phyloP scores from a whole-genome alignment of 257 asterid genomes.

The Verbascum thapsus region DNA sequence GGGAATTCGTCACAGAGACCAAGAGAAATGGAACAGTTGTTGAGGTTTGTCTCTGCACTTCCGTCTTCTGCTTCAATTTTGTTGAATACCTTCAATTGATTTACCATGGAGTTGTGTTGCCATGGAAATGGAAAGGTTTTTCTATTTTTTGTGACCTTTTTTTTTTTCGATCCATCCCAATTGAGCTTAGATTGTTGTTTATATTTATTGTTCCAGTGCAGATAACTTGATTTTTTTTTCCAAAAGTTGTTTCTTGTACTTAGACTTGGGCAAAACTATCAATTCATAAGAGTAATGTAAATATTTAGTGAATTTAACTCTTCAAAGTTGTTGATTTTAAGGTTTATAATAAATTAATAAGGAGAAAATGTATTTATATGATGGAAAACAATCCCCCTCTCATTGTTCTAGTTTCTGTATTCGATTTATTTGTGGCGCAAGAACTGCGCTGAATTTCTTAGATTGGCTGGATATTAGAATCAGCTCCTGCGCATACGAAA shows the following conservation, averaged over 20 bases:
- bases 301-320: not conserved
- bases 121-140: not conserved
- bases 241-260: not conserved
- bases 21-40: not conserved
- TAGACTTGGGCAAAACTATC: not conserved
- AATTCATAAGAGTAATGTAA: not conserved
- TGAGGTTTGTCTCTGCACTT: slow-evolving; percentile 15
- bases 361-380: not conserved
- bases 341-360: too few species aligned
- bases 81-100: too few species aligned
- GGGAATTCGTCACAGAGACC: not conserved
- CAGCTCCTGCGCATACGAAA: not conserved
- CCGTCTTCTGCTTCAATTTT: slow-evolving; percentile 2
- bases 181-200: too few species aligned
- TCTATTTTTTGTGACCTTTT: slow-evolving; percentile 1
- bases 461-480: not conserved
- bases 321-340: too few species aligned
- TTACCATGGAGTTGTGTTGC: too few species aligned
- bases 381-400: too few species aligned
- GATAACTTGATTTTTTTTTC: not conserved
- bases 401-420: not conserved
- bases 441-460: not conserved
- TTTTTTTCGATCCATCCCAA: too few species aligned
- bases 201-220: not conserved
- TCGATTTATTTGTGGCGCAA: not conserved